Evolutionary conservation across 768 basidiomycete genomes (phyloP).

Genomic region (Psilocybe cyanescens): DNA sequence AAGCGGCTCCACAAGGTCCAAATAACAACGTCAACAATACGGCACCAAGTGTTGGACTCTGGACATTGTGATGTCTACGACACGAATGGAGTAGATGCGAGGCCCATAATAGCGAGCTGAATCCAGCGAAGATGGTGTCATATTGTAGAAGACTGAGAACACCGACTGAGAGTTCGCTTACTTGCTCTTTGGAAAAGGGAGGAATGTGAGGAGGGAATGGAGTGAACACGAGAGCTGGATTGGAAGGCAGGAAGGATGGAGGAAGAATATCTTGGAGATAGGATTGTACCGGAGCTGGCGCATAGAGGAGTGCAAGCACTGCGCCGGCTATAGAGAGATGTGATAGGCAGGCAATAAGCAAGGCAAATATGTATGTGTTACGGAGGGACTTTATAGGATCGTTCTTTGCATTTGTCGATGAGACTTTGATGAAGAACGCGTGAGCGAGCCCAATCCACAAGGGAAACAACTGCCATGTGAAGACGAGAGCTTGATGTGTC

Average conservation of each 20-base stretch:
- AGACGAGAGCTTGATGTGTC: not conserved
- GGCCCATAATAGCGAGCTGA: constrained; percentile 1
- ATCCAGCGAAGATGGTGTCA: constrained; percentile 2
- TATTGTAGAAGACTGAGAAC: not conserved
- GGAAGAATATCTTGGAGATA: not conserved
- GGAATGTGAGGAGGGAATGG: not conserved
- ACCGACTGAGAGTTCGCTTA: not conserved
- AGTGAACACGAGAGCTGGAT: not conserved
- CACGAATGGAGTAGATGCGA: not conserved
- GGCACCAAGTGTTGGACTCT: not conserved
- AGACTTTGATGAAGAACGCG: not conserved
- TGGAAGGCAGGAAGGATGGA: not conserved
- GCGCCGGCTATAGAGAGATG: not conserved
- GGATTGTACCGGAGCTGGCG: not conserved
- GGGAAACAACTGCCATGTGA: constrained; percentile 1
- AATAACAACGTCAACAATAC: not conserved
- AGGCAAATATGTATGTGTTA: not conserved
- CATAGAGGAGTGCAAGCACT: not conserved
- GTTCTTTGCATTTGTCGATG: not conserved
- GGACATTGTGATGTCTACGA: not conserved
- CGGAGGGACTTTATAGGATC: not conserved
- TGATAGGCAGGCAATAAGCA: not conserved
- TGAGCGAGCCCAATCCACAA: not conserved
- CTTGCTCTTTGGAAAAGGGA: not conserved
- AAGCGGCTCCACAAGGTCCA: not conserved